Evolutionary conservation across 441 rosid species (phyloP).

Genomic region (Raphanus hybrid): DNA sequence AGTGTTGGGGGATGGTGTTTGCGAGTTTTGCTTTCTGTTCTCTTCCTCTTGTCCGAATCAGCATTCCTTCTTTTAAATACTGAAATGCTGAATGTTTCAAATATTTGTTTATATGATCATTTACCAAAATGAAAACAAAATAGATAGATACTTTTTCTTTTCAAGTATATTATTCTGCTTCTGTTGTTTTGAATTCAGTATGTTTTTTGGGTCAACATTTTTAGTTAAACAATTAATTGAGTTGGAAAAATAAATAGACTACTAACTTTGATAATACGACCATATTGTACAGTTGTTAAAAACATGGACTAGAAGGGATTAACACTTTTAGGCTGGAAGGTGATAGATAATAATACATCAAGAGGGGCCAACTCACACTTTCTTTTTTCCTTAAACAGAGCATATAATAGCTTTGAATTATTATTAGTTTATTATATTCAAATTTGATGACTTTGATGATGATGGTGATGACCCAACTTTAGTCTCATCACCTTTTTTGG

Average conservation of each 20-base stretch:
- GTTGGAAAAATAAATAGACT: conserved; percentile 6
- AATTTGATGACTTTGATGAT: conserved; percentile 37
- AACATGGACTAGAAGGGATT: not conserved
- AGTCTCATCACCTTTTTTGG: conserved; percentile 28
- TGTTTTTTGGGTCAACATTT: not conserved
- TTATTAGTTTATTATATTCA: not conserved
- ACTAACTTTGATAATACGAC: not conserved
- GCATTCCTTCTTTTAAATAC: no score
- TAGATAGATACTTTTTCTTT: not conserved
- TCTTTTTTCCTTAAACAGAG: conserved; percentile 11
- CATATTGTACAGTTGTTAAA: not conserved
- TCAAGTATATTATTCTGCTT: not conserved
- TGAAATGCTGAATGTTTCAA: not conserved
- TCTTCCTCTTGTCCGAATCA: no score
- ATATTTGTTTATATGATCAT: not conserved
- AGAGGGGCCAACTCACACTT: conserved; percentile 6
- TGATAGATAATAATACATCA: not conserved
- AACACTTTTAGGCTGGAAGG: conserved; percentile 6
- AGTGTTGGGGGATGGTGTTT: not conserved
- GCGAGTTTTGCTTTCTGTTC: no score
- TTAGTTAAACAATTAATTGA: not conserved
- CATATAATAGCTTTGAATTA: conserved; percentile 30
- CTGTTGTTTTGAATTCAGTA: not conserved
- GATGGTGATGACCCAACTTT: conserved; percentile 42
- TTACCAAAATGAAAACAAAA: no score